Base-by-base conservation (phyloP, 2,329 filamentous ascomycete genomes). In the Aspergillus intermedius region DNA sequence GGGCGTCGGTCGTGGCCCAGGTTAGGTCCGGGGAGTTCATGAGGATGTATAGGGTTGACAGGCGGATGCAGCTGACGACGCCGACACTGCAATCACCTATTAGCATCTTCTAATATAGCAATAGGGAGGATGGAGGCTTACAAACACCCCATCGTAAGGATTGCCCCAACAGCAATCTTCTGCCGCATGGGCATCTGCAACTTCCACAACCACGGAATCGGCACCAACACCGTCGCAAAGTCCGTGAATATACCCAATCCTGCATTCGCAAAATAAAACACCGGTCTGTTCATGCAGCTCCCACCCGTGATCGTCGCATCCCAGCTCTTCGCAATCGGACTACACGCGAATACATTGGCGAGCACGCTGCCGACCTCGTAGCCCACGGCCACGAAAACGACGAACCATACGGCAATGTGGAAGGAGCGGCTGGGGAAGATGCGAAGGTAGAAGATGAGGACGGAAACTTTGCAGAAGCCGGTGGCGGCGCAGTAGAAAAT, bases 401-500 rank as follows among this genome's bases (percentile, higher is more conserved):
- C 50, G 2, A 45, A 12, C 58, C 59, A 60, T 19, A 60, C 57
- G 7, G 53, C 54, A 4, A 53, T 34, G 22, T 60, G 59, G 44
- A 65, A 60, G 28, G 52, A 55, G 7, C 53, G 52, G 15, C 56
- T 59, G 4, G 63, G 63, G 45, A 63, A 64, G 41, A 67, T 61
- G 44, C 59, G 60, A 13, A 56, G 50, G 45, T 63, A 64, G 37
- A 60, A 60, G 6, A 65, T 25, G 12, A 67, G 57, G 21, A 67
- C 62, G 7, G 64, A 63, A 32, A 63, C 51, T 44, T 66, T 66
- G 22, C 60, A 57, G 44, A 63, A 61, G 4, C 61, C 63, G 10
- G 61, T 62, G 5, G 55, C 60, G 15, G 56, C 55, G 41, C 59
- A 60, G 49, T 66, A 66, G 21, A 65, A 40, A 8, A 65, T 60